Evolutionary conservation across 371 early-diverging fungal species (phyloP).

Genomic region (Mortierella sp.): DNA sequence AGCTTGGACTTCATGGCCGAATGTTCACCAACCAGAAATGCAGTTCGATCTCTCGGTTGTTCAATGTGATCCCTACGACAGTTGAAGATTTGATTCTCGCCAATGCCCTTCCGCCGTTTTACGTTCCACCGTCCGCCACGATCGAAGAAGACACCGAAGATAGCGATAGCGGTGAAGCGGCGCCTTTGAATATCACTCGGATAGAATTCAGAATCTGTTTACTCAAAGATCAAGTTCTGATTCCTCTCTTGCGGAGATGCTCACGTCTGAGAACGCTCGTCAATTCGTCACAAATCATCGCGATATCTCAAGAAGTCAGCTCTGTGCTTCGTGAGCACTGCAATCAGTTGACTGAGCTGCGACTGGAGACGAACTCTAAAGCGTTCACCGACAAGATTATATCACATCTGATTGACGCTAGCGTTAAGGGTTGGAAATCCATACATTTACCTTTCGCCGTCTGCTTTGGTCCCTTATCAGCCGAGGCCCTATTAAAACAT

Average conservation of each 20-base stretch:
- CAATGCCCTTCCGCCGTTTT: background rate
- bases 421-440: background rate
- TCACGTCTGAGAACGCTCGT: background rate
- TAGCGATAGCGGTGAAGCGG: background rate
- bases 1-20: background rate
- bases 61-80: background rate
- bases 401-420: background rate
- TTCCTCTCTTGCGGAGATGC: background rate
- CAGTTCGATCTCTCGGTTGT: background rate
- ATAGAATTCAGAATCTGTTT: background rate
- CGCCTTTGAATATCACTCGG: background rate
- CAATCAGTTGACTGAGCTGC: background rate
- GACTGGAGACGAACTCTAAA: background rate
- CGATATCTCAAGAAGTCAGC: background rate
- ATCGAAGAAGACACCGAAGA: too few relatives aligned
- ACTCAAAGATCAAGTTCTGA: background rate
- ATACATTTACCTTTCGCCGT: background rate
- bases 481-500: conserved; percentile 5
- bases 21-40: background rate
- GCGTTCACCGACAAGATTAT: background rate
- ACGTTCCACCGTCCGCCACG: too few relatives aligned
- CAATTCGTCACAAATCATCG: too few relatives aligned
- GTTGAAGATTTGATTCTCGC: background rate
- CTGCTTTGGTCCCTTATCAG: background rate
- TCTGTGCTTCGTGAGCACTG: background rate